Evolutionary conservation across 352 stramenopile species (phyloP), one percentile per base, ranked within the genome.

Genomic region (Pythium scleroteichum): DNA sequence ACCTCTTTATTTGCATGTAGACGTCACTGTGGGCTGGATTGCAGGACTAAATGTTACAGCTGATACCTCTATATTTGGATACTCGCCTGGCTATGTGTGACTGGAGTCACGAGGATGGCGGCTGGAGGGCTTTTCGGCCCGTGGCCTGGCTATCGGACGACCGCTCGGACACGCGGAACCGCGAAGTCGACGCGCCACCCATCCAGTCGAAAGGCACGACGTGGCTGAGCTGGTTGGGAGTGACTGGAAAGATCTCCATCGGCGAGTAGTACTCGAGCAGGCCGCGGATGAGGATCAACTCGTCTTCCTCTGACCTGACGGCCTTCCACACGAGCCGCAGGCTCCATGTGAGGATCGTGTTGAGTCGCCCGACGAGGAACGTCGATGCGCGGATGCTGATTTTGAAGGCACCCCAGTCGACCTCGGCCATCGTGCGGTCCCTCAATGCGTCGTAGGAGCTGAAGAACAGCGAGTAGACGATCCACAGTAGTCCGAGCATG

Each of bases 201-300:
- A 49, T 49, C 42, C 42, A 49, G 42, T 49, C 42, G 42, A 29
- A 24, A 10, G 42, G 42, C 20, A 49, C 42, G 42, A 49, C 19
- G 6, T 29, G 42, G 19, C 41, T 29, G 46, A 53, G 2, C 46
- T 35, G 23, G 23, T 53, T 35, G 46, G 29, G 10, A 10, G 29
- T 10, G 5, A 35, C 29, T 5, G 49, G 49, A 26, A 56, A 59
- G 10, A 49, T 22, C 23, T 61, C 53, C 4, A 53, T 12, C 9
- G 53, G 53, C 14, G 23, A 52, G 17, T 29, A 26, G 32, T 61
- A 61, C 53, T 53, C 53, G 23, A 61, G 10, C 4, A 17, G 19
- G 14, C 53, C 53, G 32, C 53, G 53, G 26, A 61, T 51, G 17
- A 61, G 22, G 6, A 61, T 2, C 6, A 61, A 26, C n/a, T 61